Base-by-base conservation (phyloP, 805 yeast species). In the Candida railenensis region DNA sequence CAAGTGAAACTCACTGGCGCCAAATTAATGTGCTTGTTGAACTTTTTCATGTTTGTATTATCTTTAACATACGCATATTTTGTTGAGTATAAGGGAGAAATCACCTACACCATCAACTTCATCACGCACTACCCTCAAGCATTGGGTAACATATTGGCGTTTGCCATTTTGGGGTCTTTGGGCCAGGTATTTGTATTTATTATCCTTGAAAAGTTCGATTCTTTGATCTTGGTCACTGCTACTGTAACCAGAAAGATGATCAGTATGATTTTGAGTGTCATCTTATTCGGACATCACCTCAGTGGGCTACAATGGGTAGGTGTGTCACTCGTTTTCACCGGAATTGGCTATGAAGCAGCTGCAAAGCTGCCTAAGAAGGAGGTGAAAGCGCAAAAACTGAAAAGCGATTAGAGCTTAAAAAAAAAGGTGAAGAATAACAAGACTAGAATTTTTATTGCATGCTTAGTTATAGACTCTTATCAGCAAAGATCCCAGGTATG, bases 241-340 rank as follows among this genome's bases (percentile, higher is more conserved):
- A 94, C 98, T 0, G 97, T 94, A 8, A 92, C 99, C 1, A 78
- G 99, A 56, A 94, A 94, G 60, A 92, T 94, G 97, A 72, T 90
- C 42, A 89, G 97, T 34, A 92, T 94, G 98, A 76, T 90, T 30
- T 66, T 92, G 44, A 87, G 96, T 57, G 97, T 94, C 43, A 63
- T 89, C 3, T 69, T 92, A 52, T 92, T 89, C 66, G 92, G 94
- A n/a, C 97, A 94, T 61, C 60, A 63, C 3, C 76, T 94, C 53
- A 73, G 68, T 28, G 5, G 46, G 2, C 65, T 71, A 7, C 98
- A 94, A 67, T 87, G 96, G 90, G 33, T 69, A 0, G 98, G 98
- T 0, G 82, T 94, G 4, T 44, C 63, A 1, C 66, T 87, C 48
- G 99, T 94, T 1, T 91, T 92, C 67, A 80, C 81, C 3, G 97